Conservation (phyloP, 495 filamentous ascomycete species). For the Aspergillus kassunensis region DNA sequence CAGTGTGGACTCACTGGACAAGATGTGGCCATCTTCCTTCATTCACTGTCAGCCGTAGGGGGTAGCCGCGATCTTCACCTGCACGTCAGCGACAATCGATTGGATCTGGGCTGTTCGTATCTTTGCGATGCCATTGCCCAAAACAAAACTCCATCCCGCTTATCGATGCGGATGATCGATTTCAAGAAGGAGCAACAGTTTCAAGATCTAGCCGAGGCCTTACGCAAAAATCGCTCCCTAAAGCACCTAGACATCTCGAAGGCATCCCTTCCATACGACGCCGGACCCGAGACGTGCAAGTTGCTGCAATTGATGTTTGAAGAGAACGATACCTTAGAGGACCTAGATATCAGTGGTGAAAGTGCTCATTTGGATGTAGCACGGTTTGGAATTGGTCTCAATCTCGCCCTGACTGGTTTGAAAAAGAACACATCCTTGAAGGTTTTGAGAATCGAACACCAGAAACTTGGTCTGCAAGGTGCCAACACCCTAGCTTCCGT, state of each 20-base stretch:
- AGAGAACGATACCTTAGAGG: constrained; percentile 69
- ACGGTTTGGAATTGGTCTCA: constrained; percentile 77
- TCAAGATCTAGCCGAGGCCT: constrained; percentile 64
- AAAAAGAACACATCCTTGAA: constrained; percentile 70
- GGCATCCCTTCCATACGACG: constrained; percentile 76
- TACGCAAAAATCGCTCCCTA: constrained; percentile 70
- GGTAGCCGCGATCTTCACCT: constrained; percentile 66
- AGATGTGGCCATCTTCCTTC: constrained; percentile 73
- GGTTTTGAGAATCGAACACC: constrained; percentile 70
- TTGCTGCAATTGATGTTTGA: constrained; percentile 73
- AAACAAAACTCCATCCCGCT: constrained; percentile 60
- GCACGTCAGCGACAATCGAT: constrained; percentile 73
- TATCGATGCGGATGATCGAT: constrained; percentile 84
- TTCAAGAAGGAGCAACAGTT: constrained; percentile 76
- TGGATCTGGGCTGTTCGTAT: constrained; percentile 66
- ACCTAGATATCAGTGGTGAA: constrained; percentile 85
- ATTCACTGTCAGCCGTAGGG: constrained; percentile 59
- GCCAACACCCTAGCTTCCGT: constrained; percentile 77
- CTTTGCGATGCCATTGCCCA: constrained; percentile 66
- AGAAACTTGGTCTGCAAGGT: constrained; percentile 61
- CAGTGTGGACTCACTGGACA: constrained; percentile 76
- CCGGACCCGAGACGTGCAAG: constrained; percentile 67
- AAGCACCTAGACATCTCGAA: constrained; percentile 82
- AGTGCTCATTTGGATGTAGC: constrained; percentile 83
- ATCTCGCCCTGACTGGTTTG: constrained; percentile 70